phyloP scores from a whole-genome alignment of 495 filamentous ascomycete species.

The Lophiostoma macrostomum region DNA sequence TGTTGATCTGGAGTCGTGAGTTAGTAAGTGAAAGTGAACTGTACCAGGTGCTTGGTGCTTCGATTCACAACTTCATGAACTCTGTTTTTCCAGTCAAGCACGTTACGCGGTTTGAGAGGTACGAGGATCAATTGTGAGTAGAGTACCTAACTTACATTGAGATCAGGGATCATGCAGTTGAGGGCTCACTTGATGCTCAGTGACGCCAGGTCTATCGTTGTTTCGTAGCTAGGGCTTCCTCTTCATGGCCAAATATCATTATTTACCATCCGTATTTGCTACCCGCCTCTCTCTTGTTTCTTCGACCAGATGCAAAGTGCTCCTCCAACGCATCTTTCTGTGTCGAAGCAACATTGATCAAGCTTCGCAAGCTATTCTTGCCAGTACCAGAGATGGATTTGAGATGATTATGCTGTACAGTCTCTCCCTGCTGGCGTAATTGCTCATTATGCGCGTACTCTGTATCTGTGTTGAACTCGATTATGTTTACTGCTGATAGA shows the following conservation, averaged over 20 bases:
- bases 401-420: constrained; percentile 73
- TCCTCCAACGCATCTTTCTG: constrained; percentile 86
- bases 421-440: constrained; percentile 64
- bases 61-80: too few relatives aligned
- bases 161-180: too few relatives aligned
- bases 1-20: too few relatives aligned
- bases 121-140: too few relatives aligned
- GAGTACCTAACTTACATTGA: too few relatives aligned
- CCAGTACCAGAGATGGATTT: constrained; percentile 73
- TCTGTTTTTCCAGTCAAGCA: too few relatives aligned
- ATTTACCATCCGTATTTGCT: constrained; percentile 76
- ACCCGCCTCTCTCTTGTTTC: constrained; percentile 74
- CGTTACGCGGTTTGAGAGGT: too few relatives aligned
- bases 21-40: too few relatives aligned
- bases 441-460: constrained; percentile 83
- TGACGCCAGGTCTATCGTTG: too few relatives aligned
- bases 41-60: too few relatives aligned
- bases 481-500: constrained; percentile 47
- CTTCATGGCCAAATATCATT: not conserved
- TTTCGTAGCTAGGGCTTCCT: not conserved
- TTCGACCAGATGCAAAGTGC: constrained; percentile 71
- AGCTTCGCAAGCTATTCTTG: constrained; percentile 81
- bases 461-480: constrained; percentile 79
- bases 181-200: too few relatives aligned
- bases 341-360: constrained; percentile 73